These are phyloP conservation scores for Micractinium conductrix DNA, from an alignment of 139 green algal genomes.

Conservation along the genomic window DNA sequence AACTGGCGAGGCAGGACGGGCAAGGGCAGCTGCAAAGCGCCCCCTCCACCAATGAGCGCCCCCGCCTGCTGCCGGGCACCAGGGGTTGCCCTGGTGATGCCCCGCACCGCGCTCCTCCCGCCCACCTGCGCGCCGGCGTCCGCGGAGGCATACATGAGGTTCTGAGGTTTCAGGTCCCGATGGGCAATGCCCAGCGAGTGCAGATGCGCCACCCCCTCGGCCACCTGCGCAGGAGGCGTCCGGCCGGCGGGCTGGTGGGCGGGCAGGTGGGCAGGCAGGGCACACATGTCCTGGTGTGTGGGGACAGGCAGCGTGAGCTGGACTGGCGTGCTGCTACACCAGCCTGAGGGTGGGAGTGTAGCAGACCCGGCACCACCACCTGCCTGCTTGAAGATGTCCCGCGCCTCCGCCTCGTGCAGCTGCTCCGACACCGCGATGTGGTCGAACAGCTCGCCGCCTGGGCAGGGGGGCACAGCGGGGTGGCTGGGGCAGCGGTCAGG, in stretches of 20 bases:
- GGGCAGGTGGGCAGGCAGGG: background rate
- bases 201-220: slow-evolving; percentile 29
- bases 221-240: background rate
- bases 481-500: background rate
- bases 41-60: too few relatives aligned
- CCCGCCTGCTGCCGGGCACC: too few relatives aligned
- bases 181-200: slow-evolving; percentile 52
- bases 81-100: too few relatives aligned
- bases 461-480: slow-evolving; percentile 21
- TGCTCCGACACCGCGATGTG: slow-evolving; percentile 13
- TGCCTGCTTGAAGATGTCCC: slow-evolving; percentile 30
- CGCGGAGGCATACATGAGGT: slow-evolving; percentile 62
- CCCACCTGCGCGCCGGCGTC: slow-evolving; percentile 19
- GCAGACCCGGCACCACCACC: background rate
- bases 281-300: background rate
- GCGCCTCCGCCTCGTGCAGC: slow-evolving; percentile 37
- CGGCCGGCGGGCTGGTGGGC: background rate
- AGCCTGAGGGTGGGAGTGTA: background rate
- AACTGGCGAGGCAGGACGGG: too few relatives aligned
- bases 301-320: background rate
- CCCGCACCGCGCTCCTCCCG: background rate
- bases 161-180: slow-evolving; percentile 86
- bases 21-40: too few relatives aligned
- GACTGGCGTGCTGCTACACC: background rate
- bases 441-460: slow-evolving; percentile 50